These are phyloP conservation scores for Fraxinus xanthoxyloides DNA, from an alignment of 305 asterid species.

Conservation along the genomic window DNA sequence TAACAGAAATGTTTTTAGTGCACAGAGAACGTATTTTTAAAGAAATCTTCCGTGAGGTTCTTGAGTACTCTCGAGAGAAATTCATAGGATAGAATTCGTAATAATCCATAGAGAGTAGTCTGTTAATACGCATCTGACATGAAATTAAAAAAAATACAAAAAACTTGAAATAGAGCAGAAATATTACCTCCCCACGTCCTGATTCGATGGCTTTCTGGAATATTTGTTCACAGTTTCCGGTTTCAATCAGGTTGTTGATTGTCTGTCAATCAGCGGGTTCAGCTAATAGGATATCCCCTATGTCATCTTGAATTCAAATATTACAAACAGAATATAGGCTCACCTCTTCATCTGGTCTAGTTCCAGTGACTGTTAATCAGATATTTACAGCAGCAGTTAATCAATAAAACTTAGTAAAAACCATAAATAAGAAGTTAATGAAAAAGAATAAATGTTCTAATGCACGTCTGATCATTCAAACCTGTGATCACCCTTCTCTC, in stretches of 20 bases:
- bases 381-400: slow-evolving; percentile 7
- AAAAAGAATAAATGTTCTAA: background rate
- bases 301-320: slow-evolving; percentile 1
- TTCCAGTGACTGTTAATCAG: slow-evolving; percentile 65
- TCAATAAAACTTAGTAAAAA: background rate
- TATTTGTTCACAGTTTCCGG: slow-evolving; percentile 86
- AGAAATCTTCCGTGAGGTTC: no score
- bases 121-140: no score
- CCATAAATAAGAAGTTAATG: background rate
- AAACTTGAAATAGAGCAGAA: background rate
- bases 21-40: no score
- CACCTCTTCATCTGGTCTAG: slow-evolving; percentile 88
- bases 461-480: slow-evolving; percentile 21
- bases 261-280: slow-evolving; percentile 47
- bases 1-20: background rate
- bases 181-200: slow-evolving; percentile 74
- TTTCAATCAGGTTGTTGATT: slow-evolving; percentile 74
- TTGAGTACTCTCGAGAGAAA: no score
- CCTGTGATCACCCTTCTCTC: slow-evolving; percentile 90
- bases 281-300: slow-evolving; percentile 7
- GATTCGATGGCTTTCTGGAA: slow-evolving; percentile 81
- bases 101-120: no score
- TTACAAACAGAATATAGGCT: slow-evolving; percentile 16
- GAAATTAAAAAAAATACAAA: background rate
- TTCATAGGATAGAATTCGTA: no score